A percentile compares a stretch with the other conserved stretches of the same genome.
Evolutionary conservation across 768 basidiomycete genomes (phyloP).

Genomic region (Boletales sp.): DNA sequence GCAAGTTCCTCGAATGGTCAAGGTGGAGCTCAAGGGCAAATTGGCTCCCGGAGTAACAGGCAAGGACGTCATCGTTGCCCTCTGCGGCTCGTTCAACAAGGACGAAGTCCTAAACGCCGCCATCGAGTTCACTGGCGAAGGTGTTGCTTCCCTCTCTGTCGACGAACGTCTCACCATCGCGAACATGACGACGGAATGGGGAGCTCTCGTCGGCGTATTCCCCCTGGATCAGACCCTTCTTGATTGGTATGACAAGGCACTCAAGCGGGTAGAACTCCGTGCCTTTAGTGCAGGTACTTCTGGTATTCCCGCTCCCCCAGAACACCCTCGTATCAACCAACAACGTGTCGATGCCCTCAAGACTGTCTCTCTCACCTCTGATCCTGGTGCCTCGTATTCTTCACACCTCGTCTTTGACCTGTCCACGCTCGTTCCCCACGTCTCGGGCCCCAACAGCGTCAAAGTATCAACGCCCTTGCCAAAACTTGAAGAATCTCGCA

Average conservation of each 20-base stretch:
- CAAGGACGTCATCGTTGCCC: conserved; percentile 96
- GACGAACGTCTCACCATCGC: conserved; percentile 95
- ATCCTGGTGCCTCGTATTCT: conserved; percentile 75
- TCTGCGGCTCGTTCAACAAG: conserved; percentile 92
- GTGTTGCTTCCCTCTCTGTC: conserved; percentile 69
- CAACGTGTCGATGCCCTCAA: conserved; percentile 65
- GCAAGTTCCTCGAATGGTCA: conserved; percentile 97
- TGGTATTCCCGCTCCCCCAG: conserved; percentile 62
- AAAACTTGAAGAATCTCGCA: conserved; percentile 63
- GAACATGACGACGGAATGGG: conserved; percentile 99
- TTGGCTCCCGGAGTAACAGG: conserved; percentile 90
- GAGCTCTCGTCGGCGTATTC: conserved; percentile 93
- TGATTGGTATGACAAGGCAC: conserved; percentile 77
- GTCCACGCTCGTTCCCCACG: conserved; percentile 89
- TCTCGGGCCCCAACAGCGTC: conserved; percentile 97
- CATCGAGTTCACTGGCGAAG: conserved; percentile 93
- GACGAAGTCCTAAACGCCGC: conserved; percentile 97
- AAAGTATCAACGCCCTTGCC: conserved; percentile 95
- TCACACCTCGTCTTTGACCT: conserved; percentile 90
- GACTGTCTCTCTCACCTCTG: conserved; percentile 54
- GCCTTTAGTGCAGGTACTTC: conserved; percentile 57
- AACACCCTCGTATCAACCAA: conserved; percentile 85
- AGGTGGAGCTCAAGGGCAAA: conserved; percentile 82
- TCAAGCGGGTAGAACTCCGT: conserved; percentile 71
- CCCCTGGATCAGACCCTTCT: conserved; percentile 82